Percentiles rank a stretch among this genome's conserved stretches.
These are phyloP conservation scores for Cystofilobasidium ferigula DNA, from an alignment of 768 basidiomycete species.

Conservation along the genomic window DNA sequence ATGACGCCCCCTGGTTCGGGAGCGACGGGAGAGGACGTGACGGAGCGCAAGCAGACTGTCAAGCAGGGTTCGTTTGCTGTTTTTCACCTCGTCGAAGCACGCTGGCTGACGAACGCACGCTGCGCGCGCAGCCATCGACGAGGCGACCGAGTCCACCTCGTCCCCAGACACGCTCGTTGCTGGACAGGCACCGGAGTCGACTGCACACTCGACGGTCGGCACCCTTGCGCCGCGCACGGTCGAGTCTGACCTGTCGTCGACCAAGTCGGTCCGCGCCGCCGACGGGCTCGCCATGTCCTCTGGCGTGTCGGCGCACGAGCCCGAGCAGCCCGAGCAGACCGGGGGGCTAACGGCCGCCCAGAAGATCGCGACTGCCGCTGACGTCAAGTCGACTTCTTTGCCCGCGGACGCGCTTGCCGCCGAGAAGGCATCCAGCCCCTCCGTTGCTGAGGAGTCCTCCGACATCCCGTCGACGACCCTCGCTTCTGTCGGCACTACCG, in stretches of 20 bases:
- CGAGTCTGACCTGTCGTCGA: neutral
- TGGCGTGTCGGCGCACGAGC: no score
- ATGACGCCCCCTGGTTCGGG: no score
- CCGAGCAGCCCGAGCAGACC: no score
- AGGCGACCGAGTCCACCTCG: neutral
- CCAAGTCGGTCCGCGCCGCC: neutral
- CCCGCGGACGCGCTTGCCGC: no score
- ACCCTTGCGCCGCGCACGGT: neutral
- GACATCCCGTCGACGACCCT: neutral
- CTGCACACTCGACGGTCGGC: neutral
- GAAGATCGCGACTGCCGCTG: neutral
- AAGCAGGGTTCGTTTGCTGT: neutral
- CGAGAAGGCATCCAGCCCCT: no score
- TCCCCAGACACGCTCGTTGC: neutral
- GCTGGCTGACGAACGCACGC: neutral
- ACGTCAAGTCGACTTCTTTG: no score
- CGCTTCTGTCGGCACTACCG: no score
- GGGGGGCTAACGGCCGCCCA: neutral
- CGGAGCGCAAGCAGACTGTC: neutral
- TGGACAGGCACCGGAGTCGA: neutral
- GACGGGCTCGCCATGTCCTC: slow-evolving; percentile 1
- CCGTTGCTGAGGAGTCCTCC: no score
- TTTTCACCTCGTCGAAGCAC: neutral
- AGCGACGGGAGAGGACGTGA: neutral
- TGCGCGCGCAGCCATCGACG: neutral